Evolutionary conservation across 139 green algal species (phyloP).

Genomic region (Chlorella sp.): DNA sequence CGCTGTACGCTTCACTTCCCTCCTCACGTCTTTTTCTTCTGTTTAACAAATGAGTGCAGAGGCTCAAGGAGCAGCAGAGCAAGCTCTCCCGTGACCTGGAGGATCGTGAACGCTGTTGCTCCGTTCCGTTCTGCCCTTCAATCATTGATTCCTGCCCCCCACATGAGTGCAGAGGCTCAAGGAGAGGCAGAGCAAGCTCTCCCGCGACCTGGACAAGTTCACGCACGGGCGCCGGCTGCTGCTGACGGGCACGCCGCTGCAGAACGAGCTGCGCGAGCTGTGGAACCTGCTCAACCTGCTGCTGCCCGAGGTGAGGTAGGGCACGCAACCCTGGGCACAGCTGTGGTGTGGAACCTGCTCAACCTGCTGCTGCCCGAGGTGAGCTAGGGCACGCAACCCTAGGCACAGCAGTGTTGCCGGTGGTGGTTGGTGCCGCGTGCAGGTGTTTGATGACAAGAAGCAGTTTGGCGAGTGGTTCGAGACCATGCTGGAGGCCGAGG

Average conservation of each 20-base stretch:
- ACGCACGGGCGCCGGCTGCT: slow-evolving; percentile 49
- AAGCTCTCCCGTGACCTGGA: too few species aligned
- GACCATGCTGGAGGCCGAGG: slow-evolving; percentile 41
- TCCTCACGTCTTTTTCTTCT: too few species aligned
- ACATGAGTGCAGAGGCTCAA: slow-evolving; percentile 17
- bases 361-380: slow-evolving; percentile 89
- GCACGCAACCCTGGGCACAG: too few species aligned
- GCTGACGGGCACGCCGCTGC: slow-evolving; percentile 57
- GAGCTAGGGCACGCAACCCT: too few species aligned
- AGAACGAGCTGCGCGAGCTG: slow-evolving; percentile 94
- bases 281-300: slow-evolving; percentile 95
- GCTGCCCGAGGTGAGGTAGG: slow-evolving; percentile 64
- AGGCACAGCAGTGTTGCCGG: too few species aligned
- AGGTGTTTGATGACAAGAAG: slow-evolving; percentile 49
- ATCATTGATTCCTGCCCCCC: too few species aligned
- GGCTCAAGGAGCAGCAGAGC: too few species aligned
- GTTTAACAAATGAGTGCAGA: too few species aligned
- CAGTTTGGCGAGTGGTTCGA: slow-evolving; percentile 90
- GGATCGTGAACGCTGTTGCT: too few species aligned
- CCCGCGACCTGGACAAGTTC: slow-evolving; percentile 75
- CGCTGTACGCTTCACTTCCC: too few species aligned
- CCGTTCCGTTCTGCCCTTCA: too few species aligned
- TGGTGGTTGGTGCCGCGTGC: too few species aligned
- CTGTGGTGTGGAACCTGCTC: slow-evolving; percentile 92
- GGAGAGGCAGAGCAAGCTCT: slow-evolving; percentile 44